These are phyloP conservation scores for Terfezia claveryi DNA, from an alignment of 495 filamentous ascomycete species.

Conservation along the genomic window DNA sequence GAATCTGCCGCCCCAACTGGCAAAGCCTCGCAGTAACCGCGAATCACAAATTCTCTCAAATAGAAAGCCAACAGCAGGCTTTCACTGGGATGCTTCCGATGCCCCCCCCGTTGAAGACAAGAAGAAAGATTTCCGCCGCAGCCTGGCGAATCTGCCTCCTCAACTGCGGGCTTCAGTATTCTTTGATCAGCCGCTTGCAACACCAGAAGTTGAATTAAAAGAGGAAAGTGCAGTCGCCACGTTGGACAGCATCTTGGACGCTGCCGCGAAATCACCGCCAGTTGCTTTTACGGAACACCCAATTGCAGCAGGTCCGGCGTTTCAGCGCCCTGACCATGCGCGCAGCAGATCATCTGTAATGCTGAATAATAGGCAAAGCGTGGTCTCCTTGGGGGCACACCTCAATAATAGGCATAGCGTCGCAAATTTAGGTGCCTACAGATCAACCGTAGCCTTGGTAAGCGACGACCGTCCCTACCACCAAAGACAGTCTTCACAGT, in stretches of 20 bases:
- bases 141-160: constrained; percentile 37
- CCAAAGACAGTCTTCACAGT: background rate
- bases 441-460: constrained; percentile 32
- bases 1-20: constrained; percentile 73
- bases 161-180: constrained; percentile 80
- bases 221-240: constrained; percentile 43
- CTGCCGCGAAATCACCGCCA: constrained; percentile 81
- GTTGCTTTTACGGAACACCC: constrained; percentile 87
- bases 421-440: background rate
- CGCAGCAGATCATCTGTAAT: constrained; percentile 10
- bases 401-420: background rate
- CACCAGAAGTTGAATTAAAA: background rate
- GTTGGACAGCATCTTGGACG: constrained; percentile 80
- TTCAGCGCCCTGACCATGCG: constrained; percentile 6
- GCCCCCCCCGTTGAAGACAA: background rate
- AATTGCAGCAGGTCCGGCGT: constrained; percentile 40
- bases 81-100: no score
- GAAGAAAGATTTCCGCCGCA: constrained; percentile 11
- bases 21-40: constrained; percentile 32
- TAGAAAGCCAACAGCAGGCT: background rate
- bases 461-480: background rate
- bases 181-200: constrained; percentile 34
- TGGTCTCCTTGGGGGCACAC: background rate
- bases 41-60: background rate
- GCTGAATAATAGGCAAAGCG: background rate